Base-by-base conservation (phyloP, 2,329 filamentous ascomycete species). In the Didymella pinodella region DNA sequence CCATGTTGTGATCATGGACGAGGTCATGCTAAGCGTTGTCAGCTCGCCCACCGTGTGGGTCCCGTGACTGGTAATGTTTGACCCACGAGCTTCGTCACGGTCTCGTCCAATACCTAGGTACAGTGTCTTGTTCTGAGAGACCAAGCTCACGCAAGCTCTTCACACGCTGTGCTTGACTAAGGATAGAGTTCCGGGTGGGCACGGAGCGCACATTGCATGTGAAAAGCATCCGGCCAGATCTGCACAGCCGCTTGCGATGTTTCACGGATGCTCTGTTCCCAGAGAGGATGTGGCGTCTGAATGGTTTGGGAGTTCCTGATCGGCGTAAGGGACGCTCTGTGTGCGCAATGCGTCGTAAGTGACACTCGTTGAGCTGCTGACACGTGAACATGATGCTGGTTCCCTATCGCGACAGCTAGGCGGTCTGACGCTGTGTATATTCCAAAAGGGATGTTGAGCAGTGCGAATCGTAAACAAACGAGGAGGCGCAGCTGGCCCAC, bases 101-200 rank as follows among this genome's bases (percentile, higher is more conserved):
- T 11, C 10, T 5, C 6, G 18, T 29, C 57, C 57, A 59, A 52
- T 54, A 18, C 18, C 18, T 18, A 18, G 18, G 18, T 18, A 16
- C 40, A 16, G 28, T 47, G 28, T 40, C 25, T 32, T 40, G 18
- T 40, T 36, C 52, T 22, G 40, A 48, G 25, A 41, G 49, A 38
- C 16, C 16, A 65, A 64, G 59, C 64, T 60, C 59, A 59, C 47
- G 31, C 47, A 65, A 65, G 64, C 64, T 57, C 65, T 58, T 55
- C 4, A 58, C 50, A 46, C 28, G 54, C 38, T 41, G 34, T 61
- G 54, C 50, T 63, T 63, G 45, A 43, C 53, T 48, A 38, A 36
- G 14, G 28, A 52, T 25, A 52, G 18, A 34, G 48, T 52, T 60
- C 7, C 11, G 18, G n/a, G 57, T 45, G 57, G 51, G 43, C 34